A percentile compares a stretch with the other conserved stretches of the same genome.
These are phyloP conservation scores for Hyphopichia pseudoburtonii DNA, from an alignment of 1,139 yeast species.

Conservation along the genomic window DNA sequence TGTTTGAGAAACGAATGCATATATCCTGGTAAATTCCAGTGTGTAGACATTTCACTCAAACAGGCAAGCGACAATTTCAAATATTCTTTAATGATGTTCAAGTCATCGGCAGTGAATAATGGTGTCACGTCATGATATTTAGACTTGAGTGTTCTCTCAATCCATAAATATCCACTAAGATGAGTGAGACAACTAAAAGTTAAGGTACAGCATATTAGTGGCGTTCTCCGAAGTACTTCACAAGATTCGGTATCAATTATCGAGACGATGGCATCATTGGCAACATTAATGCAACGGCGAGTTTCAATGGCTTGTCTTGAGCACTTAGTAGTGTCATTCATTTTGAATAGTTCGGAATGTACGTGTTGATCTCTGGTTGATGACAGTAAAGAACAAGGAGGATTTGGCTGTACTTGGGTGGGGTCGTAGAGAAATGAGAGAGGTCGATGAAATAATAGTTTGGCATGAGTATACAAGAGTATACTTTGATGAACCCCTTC, in stretches of 20 bases:
- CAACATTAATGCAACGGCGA: conserved; percentile 50
- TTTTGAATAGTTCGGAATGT: conserved; percentile 18
- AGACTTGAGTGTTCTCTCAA: conserved; percentile 18
- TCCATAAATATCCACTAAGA: conserved; percentile 50
- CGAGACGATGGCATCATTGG: conserved; percentile 44
- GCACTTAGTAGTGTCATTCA: not conserved
- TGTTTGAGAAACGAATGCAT: not conserved
- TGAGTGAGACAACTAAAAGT: conserved; percentile 51
- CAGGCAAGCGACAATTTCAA: conserved; percentile 47
- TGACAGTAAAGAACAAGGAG: conserved; percentile 36
- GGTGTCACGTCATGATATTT: not conserved
- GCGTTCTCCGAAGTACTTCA: conserved; percentile 42
- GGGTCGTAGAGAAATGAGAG: conserved; percentile 37
- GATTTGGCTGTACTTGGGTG: not conserved
- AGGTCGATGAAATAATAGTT: conserved; percentile 52
- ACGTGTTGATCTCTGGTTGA: conserved; percentile 31
- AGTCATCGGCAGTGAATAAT: conserved; percentile 24
- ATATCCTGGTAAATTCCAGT: conserved; percentile 44
- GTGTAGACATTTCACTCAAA: conserved; percentile 44
- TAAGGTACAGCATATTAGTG: conserved; percentile 49
- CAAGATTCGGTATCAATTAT: conserved; percentile 48
- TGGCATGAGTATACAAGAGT: conserved; percentile 46
- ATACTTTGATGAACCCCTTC: conserved; percentile 52
- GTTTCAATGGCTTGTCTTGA: conserved; percentile 48
- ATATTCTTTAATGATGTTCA: conserved; percentile 44